A percentile compares a stretch with the other conserved stretches of the same genome.
Evolutionary conservation across 345 rosid species (phyloP).

Genomic region (Eutrema japonicum): DNA sequence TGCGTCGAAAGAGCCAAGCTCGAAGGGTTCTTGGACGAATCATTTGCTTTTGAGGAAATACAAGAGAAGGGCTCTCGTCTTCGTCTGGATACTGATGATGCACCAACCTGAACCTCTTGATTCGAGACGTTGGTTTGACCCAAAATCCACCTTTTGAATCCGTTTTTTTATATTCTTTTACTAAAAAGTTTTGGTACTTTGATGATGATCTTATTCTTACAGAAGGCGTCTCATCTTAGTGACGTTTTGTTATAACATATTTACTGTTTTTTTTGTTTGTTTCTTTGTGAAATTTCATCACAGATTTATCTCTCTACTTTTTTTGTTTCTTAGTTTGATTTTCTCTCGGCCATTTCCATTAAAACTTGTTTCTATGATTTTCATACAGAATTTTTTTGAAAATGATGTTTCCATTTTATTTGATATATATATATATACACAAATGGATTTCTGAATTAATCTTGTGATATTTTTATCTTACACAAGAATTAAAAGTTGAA

Average conservation of each 20-base stretch:
- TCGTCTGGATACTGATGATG: slow-evolving; percentile 14
- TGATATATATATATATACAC: too few relatives aligned
- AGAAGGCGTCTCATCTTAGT: slow-evolving; percentile 28
- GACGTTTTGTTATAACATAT: slow-evolving; percentile 26
- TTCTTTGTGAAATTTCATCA: background rate
- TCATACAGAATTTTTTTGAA: background rate
- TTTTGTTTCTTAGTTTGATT: background rate
- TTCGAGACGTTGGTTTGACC: background rate
- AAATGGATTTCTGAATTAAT: background rate
- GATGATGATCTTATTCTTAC: slow-evolving; percentile 2
- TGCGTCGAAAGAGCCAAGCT: slow-evolving; percentile 67
- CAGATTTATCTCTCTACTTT: background rate
- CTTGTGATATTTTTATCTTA: background rate
- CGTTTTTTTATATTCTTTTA: background rate
- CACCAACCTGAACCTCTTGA: slow-evolving; percentile 18
- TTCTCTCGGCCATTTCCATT: background rate
- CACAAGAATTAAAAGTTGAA: background rate
- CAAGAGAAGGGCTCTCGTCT: slow-evolving; percentile 49
- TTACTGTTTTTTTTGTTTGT: background rate
- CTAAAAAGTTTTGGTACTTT: slow-evolving; percentile 26
- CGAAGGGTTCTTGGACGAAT: slow-evolving; percentile 77
- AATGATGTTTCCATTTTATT: too few relatives aligned
- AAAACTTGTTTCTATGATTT: background rate
- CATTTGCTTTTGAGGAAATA: slow-evolving; percentile 44
- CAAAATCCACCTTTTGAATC: slow-evolving; percentile 4